Evolutionary conservation across 495 filamentous ascomycete species (phyloP).

Genomic region (Penicillium steckii): DNA sequence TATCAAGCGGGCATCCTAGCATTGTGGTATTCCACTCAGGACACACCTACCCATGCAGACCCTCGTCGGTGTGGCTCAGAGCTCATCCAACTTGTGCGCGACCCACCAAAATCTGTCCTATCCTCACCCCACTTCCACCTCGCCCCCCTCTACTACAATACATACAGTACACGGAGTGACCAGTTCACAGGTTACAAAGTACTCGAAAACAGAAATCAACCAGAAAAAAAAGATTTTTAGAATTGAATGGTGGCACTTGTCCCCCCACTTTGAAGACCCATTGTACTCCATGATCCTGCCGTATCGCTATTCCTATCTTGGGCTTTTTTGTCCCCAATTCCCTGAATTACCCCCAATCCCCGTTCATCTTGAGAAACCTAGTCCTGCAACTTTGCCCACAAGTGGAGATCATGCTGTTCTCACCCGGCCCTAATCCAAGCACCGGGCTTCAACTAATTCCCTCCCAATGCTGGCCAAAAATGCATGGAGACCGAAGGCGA

Average conservation of each 20-base stretch:
- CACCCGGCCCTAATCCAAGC: constrained; percentile 34
- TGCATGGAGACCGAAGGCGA: constrained; percentile 27
- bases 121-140: constrained; percentile 1
- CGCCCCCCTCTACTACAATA: too few relatives aligned
- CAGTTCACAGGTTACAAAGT: not conserved
- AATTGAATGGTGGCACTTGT: constrained; percentile 20
- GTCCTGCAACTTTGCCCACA: constrained; percentile 23
- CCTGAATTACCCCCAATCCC: too few relatives aligned
- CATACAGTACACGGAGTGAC: too few relatives aligned
- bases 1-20: constrained; percentile 3
- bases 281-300: constrained; percentile 24
- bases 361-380: constrained; percentile 14
- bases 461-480: constrained; percentile 21
- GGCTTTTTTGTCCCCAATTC: constrained; percentile 12
- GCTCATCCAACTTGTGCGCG: constrained; percentile 1
- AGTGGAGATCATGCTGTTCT: constrained; percentile 26
- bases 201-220: not conserved
- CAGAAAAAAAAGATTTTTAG: constrained; percentile 6
- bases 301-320: constrained; percentile 20
- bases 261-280: constrained; percentile 22
- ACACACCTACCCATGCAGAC: not conserved
- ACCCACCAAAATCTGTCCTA: constrained; percentile 6
- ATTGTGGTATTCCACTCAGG: not conserved
- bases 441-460: constrained; percentile 18
- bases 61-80: constrained; percentile 13